Base-by-base conservation (phyloP, 345 rosid genomes). In the Geranium rotundifolium region DNA sequence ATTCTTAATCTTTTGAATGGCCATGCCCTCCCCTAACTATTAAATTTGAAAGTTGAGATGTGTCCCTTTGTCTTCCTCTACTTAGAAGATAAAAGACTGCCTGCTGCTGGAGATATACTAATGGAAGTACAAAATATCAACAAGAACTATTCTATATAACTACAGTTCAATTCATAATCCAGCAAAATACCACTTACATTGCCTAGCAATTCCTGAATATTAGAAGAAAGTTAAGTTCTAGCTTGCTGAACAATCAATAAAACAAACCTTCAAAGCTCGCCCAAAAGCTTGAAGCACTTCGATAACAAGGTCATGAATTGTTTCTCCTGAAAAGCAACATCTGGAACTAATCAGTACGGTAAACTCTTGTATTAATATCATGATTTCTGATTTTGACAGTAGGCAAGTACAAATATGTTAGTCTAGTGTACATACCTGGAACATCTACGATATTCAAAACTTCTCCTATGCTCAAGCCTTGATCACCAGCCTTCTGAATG, bases 401-500 rank as follows among this genome's bases (percentile, higher is more conserved):
- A 46, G 16, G 54, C 29, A 64, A 2, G 54, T 0, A 17, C 18
- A 56, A n/a, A 50, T 41, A 66, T 52, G 39, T 34, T 34, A 3
- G 41, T 34, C 20, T 65, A 49, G 57, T 56, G 2, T 62, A 56
- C 58, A 23, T 82, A 82, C 86, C 82, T 52, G 74, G 74, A 65
- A 65, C 64, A 62, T 78, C 83, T 60, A 71, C 60, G 60, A 77
- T 68, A 63, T 70, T 59, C 30, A 80, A 80, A 69, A 90, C 71
- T 65, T 86, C 91, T 78, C 77, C 81, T 57, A 80, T 63, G 75
- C 83, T 78, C 82, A 90, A 72, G 56, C 99, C 99, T 75, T 87
- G 97, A 75, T 93, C 99, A 71, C 99, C 99, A 67, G 97, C 89
- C 79, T 77, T 86, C 77, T 88, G 81, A 79, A 90, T 85, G 58